Evolutionary conservation across 106 monocot species (phyloP).

Genomic region (Dioscorea alata): DNA sequence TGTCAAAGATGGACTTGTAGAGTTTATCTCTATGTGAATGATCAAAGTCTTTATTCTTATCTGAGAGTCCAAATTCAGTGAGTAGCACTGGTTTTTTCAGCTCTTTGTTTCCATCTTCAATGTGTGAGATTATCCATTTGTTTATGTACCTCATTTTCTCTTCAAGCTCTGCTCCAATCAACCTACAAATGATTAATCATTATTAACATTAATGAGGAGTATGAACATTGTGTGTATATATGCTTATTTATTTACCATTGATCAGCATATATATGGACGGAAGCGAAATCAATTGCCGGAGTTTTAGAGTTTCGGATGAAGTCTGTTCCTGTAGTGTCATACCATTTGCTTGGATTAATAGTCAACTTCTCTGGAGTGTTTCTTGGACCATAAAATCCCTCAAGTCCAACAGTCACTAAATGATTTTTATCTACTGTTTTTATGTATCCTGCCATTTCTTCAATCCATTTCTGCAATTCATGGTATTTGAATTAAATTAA

Average conservation of each 20-base stretch:
- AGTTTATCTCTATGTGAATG: constrained; percentile 44
- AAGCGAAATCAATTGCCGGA: not conserved
- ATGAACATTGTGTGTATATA: not conserved
- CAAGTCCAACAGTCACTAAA: constrained; percentile 73
- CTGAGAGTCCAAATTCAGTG: constrained; percentile 78
- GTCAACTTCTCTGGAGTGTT: constrained; percentile 45
- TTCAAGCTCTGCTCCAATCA: constrained; percentile 22
- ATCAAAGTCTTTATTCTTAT: constrained; percentile 38
- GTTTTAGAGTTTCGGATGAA: constrained; percentile 71
- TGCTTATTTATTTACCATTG: not conserved
- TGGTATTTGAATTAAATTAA: not conserved
- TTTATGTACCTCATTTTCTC: constrained; percentile 47
- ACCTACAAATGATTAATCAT: constrained; percentile 19
- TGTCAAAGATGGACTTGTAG: constrained; percentile 54
- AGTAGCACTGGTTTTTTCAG: constrained; percentile 70
- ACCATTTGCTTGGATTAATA: constrained; percentile 67
- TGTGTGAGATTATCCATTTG: constrained; percentile 74
- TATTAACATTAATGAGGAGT: not conserved
- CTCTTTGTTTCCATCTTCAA: constrained; percentile 69
- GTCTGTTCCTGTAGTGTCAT: constrained; percentile 55
- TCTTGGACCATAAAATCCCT: constrained; percentile 82
- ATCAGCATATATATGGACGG: not conserved
- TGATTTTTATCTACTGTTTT: constrained; percentile 83
- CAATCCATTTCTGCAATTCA: constrained; percentile 72
- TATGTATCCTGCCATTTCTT: constrained; percentile 77